These are phyloP conservation scores for Lichtheimia ramosa DNA, from an alignment of 371 early-diverging fungal species.

Conservation along the genomic window DNA sequence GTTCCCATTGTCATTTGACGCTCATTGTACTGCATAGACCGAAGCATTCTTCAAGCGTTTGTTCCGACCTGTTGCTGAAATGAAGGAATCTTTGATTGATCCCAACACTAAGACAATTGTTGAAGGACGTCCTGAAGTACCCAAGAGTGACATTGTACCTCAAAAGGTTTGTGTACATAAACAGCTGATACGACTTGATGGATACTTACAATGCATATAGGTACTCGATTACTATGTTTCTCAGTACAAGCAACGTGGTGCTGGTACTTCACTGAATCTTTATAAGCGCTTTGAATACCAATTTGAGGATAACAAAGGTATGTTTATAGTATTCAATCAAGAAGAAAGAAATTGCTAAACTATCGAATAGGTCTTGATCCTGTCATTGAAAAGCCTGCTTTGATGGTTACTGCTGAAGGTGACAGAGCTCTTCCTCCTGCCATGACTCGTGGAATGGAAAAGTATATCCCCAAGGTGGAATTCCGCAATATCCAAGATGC, in stretches of 20 bases:
- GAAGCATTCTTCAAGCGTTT: conserved; percentile 33
- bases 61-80: conserved; percentile 29
- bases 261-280: conserved; percentile 44
- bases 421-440: conserved; percentile 43
- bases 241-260: conserved; percentile 25
- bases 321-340: neutral
- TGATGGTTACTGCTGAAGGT: conserved; percentile 43
- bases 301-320: conserved; percentile 39
- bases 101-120: conserved; percentile 18
- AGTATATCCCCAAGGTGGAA: conserved; percentile 35
- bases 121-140: conserved; percentile 26
- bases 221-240: conserved; percentile 38
- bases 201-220: neutral
- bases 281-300: conserved; percentile 41
- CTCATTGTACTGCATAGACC: conserved; percentile 1
- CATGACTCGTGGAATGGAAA: conserved; percentile 32
- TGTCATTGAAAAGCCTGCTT: conserved; percentile 30
- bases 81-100: conserved; percentile 23
- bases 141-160: conserved; percentile 25
- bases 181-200: neutral
- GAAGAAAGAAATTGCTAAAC: neutral
- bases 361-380: conserved; percentile 24
- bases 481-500: conserved; percentile 29
- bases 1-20: neutral
- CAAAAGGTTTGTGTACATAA: conserved; percentile 22